Base-by-base conservation (phyloP, 257 asterid genomes). In the Penstemon eatonii region DNA sequence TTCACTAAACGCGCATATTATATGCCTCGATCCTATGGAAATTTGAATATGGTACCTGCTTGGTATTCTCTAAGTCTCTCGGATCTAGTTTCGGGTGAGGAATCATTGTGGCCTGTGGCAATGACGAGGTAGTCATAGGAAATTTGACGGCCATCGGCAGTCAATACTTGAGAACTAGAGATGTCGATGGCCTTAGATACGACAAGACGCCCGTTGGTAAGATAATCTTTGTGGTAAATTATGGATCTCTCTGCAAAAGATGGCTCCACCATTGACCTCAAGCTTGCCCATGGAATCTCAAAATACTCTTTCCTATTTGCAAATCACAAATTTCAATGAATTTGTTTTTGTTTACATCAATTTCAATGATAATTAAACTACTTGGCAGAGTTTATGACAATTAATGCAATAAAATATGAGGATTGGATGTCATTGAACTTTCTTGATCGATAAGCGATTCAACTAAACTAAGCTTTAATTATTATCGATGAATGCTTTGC, bases 251-350 rank as follows among this genome's bases (percentile, higher is more conserved):
- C 84, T 0, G 89, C 86, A 52, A 92, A 89, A 5, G 81, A 67
- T 33, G 96, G 98, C 87, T 92, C 95, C 74, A 89, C 92, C 81
- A 70, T 74, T 56, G 88, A 73, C 79, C 98, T 86, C 82, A 80
- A 87, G 75, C 96, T 86, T 61, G 95, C 96, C 88, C 87, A 92
- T 40, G 96, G 90, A 66, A 92, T 89, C 81, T 92, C 96, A 59
- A 87, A 89, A 72, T 92, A 92, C 2, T 92, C 98, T 72, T 92
- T 89, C 88, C 96, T 91, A 70, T 70, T 72, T 43, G n/a, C 15
- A 13, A 6, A 70, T 43, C 13, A 13, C 65, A 13, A 39, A 25
- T 11, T 67, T 8, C 18, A 15, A 15, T n/a, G n/a, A n/a, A n/a
- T n/a, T n/a, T n/a, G n/a, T n/a, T n/a, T n/a, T n/a, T 25, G 33